Evolutionary conservation across 768 basidiomycete species (phyloP).

Genomic region (Xanthoconium purpureum): DNA sequence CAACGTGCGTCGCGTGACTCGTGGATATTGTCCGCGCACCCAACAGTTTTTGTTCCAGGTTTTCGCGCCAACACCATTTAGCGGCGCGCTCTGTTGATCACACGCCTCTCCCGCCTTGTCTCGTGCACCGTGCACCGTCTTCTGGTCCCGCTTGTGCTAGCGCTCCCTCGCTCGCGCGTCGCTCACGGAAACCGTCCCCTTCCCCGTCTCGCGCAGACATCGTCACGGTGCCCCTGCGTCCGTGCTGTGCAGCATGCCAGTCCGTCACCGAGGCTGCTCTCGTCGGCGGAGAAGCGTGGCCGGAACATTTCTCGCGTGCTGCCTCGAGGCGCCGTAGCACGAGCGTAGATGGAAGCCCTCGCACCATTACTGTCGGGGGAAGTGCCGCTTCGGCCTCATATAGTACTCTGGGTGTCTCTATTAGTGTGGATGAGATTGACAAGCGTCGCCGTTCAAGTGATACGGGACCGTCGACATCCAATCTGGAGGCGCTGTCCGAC

Average conservation of each 20-base stretch:
- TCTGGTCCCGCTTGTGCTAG: conserved; percentile 3
- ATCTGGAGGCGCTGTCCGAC: not conserved
- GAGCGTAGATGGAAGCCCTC: conserved; percentile 36
- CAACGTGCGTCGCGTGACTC: conserved; percentile 44
- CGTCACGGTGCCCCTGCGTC: conserved; percentile 63
- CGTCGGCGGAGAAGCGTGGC: conserved; percentile 55
- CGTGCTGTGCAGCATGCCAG: conserved; percentile 67
- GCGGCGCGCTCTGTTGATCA: conserved; percentile 36
- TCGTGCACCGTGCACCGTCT: conserved; percentile 45
- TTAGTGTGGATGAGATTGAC: conserved; percentile 66
- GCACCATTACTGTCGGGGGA: conserved; percentile 27
- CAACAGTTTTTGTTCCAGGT: conserved; percentile 29
- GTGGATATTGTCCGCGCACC: not conserved
- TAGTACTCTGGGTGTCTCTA: conserved; percentile 29
- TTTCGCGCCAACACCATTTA: conserved; percentile 41
- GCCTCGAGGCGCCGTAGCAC: conserved; percentile 56
- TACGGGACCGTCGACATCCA: not conserved
- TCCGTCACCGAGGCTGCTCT: conserved; percentile 54
- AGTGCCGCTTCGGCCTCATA: conserved; percentile 30
- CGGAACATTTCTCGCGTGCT: conserved; percentile 60
- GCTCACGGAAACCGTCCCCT: conserved; percentile 22
- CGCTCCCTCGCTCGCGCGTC: conserved; percentile 7
- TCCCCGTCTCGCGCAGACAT: conserved; percentile 39
- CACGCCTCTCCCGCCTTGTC: conserved; percentile 49
- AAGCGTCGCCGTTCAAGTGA: conserved; percentile 51